Evolutionary conservation across 1,284 basidiomycete genomes (phyloP), one percentile per base, ranked within the genome.

Genomic region (Abortiporus biennis): DNA sequence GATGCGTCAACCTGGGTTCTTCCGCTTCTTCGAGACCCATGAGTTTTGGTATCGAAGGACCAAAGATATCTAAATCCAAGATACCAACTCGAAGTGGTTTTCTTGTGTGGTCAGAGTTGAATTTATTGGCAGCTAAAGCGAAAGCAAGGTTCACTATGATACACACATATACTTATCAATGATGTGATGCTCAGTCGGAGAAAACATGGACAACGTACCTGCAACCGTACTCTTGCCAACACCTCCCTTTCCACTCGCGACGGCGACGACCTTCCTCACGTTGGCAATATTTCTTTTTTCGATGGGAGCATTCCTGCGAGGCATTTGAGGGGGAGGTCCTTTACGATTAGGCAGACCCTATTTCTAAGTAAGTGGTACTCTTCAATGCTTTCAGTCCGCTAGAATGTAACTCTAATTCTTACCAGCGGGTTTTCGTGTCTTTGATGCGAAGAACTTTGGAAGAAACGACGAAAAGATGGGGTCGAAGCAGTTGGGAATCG

Each of bases 201-300:
- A n/a, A 6, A 29, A 20, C 6, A 35, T 36, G 25, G n/a, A 9
- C 3, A 3, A 60, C 69, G 36, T 47, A 91, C 91, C 87, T 38
- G 94, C 88, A 25, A 98, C 72, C 0, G 94, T 98, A 51, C 90
- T 94, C 67, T 99, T 99, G 5, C 95, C 95, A 1, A 98, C 95
- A 1, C 95, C 95, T 25, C 95, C 96, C 59, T 98, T 98, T 12
- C 93, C 95, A 52, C 89, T 93, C 1, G 92, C 89, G 0, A 99
- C 93, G 3, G 81, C 86, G 6, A 99, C 61, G 21, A 96, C 80
- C 43, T 76, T 78, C 48, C 74, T 73, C 9, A 84, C 85, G 54
- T 88, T 68, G 1, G 83, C 74, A 37, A 89, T 78, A 1, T 66
- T 55, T 23, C 78, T 64, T 57, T 81, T 85, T 43, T 67, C 61